Evolutionary conservation across 1,139 yeast genomes (phyloP), one percentile per base, ranked within the genome.

Genomic region (Pichia sp.): DNA sequence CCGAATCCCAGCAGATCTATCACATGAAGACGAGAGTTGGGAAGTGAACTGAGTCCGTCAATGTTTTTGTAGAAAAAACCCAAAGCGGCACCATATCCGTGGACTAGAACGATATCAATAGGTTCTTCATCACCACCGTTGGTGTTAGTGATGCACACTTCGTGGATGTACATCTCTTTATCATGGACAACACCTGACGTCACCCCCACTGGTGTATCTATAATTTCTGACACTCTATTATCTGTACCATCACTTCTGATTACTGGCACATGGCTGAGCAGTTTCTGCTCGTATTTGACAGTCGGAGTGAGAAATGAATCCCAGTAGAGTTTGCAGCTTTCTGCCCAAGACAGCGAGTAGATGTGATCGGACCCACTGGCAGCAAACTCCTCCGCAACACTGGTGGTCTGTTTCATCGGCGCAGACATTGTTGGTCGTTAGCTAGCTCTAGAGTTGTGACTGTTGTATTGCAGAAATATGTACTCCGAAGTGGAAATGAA

Each of bases 1-100:
- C 96, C 96, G 63, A 85, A 84, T 9, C 95, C 93, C 6, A 87
- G 70, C 50, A 86, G 65, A 53, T 88, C 97, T 22, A 88, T 63
- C 20, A 91, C 84, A 55, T 83, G 91, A n/a, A 87, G 59, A 16
- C 39, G 40, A 7, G 50, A 64, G 57, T 53, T 70, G 54, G 56
- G 64, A 55, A 56, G 66, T 37, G 64, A 67, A 19, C 60, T 62
- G 54, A 71, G 64, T 27, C 51, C 73, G 30, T 72, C 75, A 45
- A 86, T 75, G 49, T 85, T 87, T 49, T 77, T 77, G 30, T 77
- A 51, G 48, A 66, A 81, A 45, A 81, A 76, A 0, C 91, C 88
- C 14, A 79, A 56, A 0, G 87, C 87, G 0, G 83, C 85, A 2
- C 88, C 88, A 48, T 81, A 81, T 0, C 91, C 91, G 55, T 81